Evolutionary conservation across 805 yeast species (phyloP), one percentile per base, ranked within the genome.

Genomic region (Candida cerambycidarum): DNA sequence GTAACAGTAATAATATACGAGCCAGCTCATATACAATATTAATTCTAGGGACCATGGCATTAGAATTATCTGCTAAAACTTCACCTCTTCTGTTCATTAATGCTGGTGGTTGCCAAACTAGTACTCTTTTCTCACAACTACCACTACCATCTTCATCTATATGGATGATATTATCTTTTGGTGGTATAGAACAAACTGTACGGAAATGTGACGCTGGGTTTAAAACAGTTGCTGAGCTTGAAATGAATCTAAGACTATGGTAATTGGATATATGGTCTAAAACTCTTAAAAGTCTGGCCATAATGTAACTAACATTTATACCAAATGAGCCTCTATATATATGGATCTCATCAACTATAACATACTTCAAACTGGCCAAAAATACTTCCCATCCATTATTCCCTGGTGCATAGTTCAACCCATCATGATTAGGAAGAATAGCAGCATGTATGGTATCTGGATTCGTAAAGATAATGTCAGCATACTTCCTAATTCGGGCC

Each of bases 401-500:
- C 3, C 38, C 32, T 3, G 23, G 29, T 4, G 31, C 27, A 31
- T 46, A 46, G 14, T 37, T 40, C 14, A 46, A 11, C 3, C 50
- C 53, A 33, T 49, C 53, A 62, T 85, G 87, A 41, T 79, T 76
- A 0, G 99, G 98, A 13, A 93, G 63, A 9, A 93, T 79, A 24
- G 90, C 82, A 0, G 88, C 76, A 60, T 93, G 98, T 1, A 93
- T 67, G 73, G 90, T 88, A 58, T 93, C 99, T 0, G 99, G 99
- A 56, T 93, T 93, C 0, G 98, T 88, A 60, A 93, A 89, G 9
- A 93, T 81, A 4, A 93, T 84, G 42, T 84, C 81, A 0, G 96
- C 89, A 37, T 71, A 69, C 17, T 73, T 68, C 42, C 89, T 71
- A 14, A 90, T 76, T 15, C 54, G 52, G 0, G 61, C 61, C 21